A percentile compares a stretch with the other conserved stretches of the same genome.
phyloP scores from a whole-genome alignment of 768 basidiomycete species.

The Fistulinella prunicolor region DNA sequence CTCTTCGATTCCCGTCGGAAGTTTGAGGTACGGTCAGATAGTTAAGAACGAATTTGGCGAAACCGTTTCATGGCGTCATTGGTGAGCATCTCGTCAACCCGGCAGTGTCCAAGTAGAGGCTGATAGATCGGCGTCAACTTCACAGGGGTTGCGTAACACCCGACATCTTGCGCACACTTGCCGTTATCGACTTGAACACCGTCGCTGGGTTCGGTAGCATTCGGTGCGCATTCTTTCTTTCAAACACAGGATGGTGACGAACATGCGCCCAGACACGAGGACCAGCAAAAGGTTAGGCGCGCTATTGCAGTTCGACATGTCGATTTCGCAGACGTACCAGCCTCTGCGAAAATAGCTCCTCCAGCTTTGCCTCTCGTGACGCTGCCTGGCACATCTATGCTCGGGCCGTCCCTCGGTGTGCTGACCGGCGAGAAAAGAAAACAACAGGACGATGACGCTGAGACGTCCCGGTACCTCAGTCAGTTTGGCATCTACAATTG shows the following conservation, averaged over 20 bases:
- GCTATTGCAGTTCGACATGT: slow-evolving; percentile 56
- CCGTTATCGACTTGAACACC: slow-evolving; percentile 37
- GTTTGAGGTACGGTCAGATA: slow-evolving; percentile 63
- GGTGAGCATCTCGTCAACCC: slow-evolving; percentile 41
- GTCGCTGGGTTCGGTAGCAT: slow-evolving; percentile 52
- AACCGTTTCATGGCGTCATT: slow-evolving; percentile 73
- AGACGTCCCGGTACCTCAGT: slow-evolving; percentile 10
- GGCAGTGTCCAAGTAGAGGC: slow-evolving; percentile 13
- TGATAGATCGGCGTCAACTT: slow-evolving; percentile 8
- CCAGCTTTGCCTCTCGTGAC: slow-evolving; percentile 3
- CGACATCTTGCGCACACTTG: slow-evolving; percentile 50
- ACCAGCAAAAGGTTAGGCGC: slow-evolving; percentile 58
- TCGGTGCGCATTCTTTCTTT: slow-evolving; percentile 37
- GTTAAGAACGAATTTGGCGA: slow-evolving; percentile 49
- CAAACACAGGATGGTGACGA: background rate
- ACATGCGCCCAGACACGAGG: slow-evolving; percentile 42
- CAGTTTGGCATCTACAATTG: slow-evolving; percentile 15
- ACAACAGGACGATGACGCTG: slow-evolving; percentile 33
- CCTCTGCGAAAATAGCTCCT: slow-evolving; percentile 34
- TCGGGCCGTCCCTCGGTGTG: slow-evolving; percentile 5
- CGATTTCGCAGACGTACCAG: slow-evolving; percentile 56
- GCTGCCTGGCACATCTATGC: slow-evolving; percentile 5
- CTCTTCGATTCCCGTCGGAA: slow-evolving; percentile 49
- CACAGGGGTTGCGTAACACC: slow-evolving; percentile 71
- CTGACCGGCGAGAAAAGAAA: slow-evolving; percentile 41